Conservation (phyloP, 495 filamentous ascomycete species). For the Penicillium silybi region DNA sequence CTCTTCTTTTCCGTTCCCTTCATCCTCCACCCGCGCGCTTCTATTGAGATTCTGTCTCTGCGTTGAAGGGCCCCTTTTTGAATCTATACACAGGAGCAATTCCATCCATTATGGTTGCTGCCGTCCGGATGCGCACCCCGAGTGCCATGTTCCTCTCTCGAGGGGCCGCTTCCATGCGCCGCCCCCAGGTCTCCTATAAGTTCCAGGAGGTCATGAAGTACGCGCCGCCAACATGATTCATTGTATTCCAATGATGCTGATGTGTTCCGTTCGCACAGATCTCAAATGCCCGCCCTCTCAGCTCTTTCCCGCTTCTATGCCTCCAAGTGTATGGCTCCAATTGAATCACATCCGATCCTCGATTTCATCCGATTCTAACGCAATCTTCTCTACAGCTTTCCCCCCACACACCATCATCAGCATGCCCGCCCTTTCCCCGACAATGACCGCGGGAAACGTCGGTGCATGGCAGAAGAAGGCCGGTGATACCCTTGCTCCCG, state of each 20-base stretch:
- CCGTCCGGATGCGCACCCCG: constrained; percentile 46
- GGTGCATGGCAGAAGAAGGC: constrained; percentile 97
- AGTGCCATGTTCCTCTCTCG: constrained; percentile 43
- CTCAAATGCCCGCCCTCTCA: constrained; percentile 51
- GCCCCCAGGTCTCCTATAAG: constrained; percentile 42
- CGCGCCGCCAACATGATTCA: constrained; percentile 9
- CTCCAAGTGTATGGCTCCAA: constrained; percentile 61
- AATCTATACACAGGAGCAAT: constrained; percentile 27
- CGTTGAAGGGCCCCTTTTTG: constrained; percentile 27
- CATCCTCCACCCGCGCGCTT: constrained; percentile 15
- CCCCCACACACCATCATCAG: constrained; percentile 90
- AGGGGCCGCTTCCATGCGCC: constrained; percentile 40
- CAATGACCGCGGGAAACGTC: constrained; percentile 96
- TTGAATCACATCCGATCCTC: constrained; percentile 5
- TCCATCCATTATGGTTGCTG: constrained; percentile 41
- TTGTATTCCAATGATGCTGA: constrained; percentile 17
- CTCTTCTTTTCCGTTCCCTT: constrained; percentile 24
- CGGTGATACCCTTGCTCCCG: constrained; percentile 81
- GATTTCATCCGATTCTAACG: constrained; percentile 17
- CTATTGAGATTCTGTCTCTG: constrained; percentile 19
- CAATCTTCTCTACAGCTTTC: constrained; percentile 53
- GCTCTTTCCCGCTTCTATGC: constrained; percentile 71
- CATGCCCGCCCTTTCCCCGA: constrained; percentile 98
- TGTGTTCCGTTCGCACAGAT: constrained; percentile 22
- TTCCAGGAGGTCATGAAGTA: constrained; percentile 44